Conservation (phyloP, 495 filamentous ascomycete species). For the Lophiostoma macrostomum region DNA sequence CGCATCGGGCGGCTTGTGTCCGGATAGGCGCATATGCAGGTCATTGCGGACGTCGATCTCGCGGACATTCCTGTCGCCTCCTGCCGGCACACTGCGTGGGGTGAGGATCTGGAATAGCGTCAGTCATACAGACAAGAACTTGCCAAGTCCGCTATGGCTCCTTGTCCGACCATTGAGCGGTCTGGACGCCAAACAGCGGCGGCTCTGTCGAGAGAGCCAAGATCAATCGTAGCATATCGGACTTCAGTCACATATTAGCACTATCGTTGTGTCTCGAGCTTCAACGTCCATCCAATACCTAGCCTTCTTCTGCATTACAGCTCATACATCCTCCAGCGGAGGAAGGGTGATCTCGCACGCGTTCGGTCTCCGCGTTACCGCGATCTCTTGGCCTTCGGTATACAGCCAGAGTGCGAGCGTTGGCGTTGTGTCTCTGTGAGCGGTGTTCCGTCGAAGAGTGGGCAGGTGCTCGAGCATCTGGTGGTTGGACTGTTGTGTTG, state of each 20-base stretch:
- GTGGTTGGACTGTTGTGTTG: no score
- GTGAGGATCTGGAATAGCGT: no score
- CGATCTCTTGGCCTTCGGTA: constrained; percentile 17
- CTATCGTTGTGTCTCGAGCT: no score
- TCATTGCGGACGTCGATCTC: constrained; percentile 3
- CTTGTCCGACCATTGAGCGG: background rate
- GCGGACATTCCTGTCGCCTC: constrained; percentile 1
- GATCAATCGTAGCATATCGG: constrained; percentile 3
- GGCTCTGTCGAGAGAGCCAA: background rate
- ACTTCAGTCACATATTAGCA: no score
- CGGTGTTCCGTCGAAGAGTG: background rate
- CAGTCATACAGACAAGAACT: constrained; percentile 8
- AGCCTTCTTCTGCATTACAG: no score
- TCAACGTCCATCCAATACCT: no score
- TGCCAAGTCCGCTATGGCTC: constrained; percentile 17
- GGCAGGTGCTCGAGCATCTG: background rate
- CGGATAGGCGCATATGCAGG: constrained; percentile 20
- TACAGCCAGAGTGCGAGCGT: constrained; percentile 1
- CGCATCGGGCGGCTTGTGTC: background rate
- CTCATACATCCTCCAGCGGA: constrained; percentile 6
- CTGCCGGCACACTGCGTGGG: background rate
- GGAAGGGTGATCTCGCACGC: constrained; percentile 3
- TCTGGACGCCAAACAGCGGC: constrained; percentile 2
- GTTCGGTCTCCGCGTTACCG: background rate
- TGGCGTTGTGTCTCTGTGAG: background rate